Evolutionary conservation across 2,329 filamentous ascomycete species (phyloP).

Genomic region (Calonectria hongkongensis): DNA sequence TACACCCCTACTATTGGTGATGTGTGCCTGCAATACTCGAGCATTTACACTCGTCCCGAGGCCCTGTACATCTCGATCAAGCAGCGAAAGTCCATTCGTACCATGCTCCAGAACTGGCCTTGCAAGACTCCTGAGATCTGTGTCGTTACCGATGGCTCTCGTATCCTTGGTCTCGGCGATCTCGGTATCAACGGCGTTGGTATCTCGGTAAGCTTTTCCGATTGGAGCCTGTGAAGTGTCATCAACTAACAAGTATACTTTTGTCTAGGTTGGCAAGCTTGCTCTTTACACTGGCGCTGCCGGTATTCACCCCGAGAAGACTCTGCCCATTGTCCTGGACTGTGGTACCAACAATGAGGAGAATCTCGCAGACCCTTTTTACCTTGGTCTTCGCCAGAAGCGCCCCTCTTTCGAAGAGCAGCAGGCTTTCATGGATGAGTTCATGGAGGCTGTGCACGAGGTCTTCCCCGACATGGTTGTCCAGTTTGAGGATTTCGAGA

Average conservation of each 20-base stretch:
- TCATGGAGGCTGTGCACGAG: conserved; percentile 93
- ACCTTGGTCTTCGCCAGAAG: conserved; percentile 90
- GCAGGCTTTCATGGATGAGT: conserved; percentile 95
- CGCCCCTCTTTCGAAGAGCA: conserved; percentile 87
- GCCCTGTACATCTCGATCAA: conserved; percentile 97
- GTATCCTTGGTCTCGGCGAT: conserved; percentile 94
- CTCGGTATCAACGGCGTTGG: conserved; percentile 98
- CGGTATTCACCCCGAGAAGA: conserved; percentile 93
- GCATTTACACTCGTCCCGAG: conserved; percentile 95
- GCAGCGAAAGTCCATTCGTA: conserved; percentile 91
- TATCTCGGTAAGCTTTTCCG: conserved; percentile 81
- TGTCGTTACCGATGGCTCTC: conserved; percentile 96
- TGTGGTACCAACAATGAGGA: conserved; percentile 80
- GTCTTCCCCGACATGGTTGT: conserved; percentile 81
- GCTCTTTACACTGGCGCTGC: conserved; percentile 96
- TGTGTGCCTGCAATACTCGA: conserved; percentile 96
- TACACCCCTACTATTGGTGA: conserved; percentile 96
- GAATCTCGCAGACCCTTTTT: conserved; percentile 83
- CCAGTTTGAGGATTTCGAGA: conserved; percentile 99
- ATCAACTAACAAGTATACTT: conserved; percentile 52
- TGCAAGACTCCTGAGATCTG: conserved; percentile 93
- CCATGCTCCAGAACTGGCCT: conserved; percentile 95
- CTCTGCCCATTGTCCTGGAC: conserved; percentile 81
- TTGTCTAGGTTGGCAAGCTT: conserved; percentile 86
- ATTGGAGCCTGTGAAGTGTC: background rate